Evolutionary conservation across 2,329 filamentous ascomycete species (phyloP).

Genomic region (Calonectria hongkongensis): DNA sequence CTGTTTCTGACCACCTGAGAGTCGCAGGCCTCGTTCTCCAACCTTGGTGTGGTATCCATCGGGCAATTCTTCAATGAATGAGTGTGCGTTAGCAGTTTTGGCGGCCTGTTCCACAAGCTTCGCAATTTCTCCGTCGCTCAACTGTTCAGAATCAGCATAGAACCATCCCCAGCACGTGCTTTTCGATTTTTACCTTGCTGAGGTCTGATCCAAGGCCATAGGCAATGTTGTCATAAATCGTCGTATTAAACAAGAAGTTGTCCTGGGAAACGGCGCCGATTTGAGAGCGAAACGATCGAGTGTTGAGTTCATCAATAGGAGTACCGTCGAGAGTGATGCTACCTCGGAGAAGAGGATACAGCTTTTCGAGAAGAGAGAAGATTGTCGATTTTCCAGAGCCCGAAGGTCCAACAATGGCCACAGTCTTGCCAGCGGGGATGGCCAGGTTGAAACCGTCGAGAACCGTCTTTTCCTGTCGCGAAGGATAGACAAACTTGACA

Average conservation of each 20-base stretch:
- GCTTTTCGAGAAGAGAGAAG: slow-evolving; percentile 19
- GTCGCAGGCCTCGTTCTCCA: slow-evolving; percentile 88
- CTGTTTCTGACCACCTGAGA: slow-evolving; percentile 95
- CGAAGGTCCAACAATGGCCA: slow-evolving; percentile 27
- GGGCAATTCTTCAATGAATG: slow-evolving; percentile 87
- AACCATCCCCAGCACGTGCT: neutral
- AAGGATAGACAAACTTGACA: slow-evolving; percentile 54
- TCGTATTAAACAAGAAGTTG: slow-evolving; percentile 26
- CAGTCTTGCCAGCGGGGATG: slow-evolving; percentile 24
- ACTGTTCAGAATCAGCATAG: neutral
- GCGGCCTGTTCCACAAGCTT: slow-evolving; percentile 5
- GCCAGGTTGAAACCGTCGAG: slow-evolving; percentile 15
- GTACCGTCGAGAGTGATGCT: slow-evolving; percentile 20
- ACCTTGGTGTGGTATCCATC: slow-evolving; percentile 91
- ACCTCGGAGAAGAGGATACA: slow-evolving; percentile 18
- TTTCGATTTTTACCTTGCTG: neutral
- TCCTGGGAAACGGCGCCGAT: slow-evolving; percentile 23
- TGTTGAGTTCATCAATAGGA: slow-evolving; percentile 27
- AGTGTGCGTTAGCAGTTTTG: slow-evolving; percentile 20
- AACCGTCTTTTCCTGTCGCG: slow-evolving; percentile 19
- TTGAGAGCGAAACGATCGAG: slow-evolving; percentile 23
- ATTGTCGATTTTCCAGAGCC: slow-evolving; percentile 34
- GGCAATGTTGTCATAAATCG: slow-evolving; percentile 20
- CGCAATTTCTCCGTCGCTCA: neutral
- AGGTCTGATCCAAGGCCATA: slow-evolving; percentile 17